Base-by-base conservation (phyloP, 495 filamentous ascomycete species). In the Aspergillus funiculosus region DNA sequence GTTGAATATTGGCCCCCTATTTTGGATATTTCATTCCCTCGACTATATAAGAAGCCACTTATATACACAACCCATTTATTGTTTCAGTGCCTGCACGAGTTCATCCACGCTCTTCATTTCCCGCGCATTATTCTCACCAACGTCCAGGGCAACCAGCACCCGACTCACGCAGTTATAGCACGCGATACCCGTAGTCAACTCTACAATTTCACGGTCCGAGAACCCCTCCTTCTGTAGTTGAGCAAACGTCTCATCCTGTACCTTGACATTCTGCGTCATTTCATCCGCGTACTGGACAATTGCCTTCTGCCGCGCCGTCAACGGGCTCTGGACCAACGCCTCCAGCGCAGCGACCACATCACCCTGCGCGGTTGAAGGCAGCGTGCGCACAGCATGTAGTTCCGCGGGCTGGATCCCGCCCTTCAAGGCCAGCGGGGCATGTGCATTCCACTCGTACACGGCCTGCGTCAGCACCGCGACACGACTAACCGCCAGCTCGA, bases 161-260 rank as follows among this genome's bases (percentile, higher is more conserved):
- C 87, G 76, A 49, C 85, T 87, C 11, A 94, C 88, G 61, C 86
- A 90, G 58, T 94, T 94, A 59, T 95, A 94, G 20, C 78, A 80
- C 17, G 83, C 87, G 51, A 89, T 80, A 10, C 83, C 86, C 9
- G 85, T 81, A 40, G 84, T 87, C 51, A 90, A 64, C 68, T 87
- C 83, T 15, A 78, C 69, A 17, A 79, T 67, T 64, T 78, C 77
- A 19, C 87, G 79, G 11, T 64, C 68, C 51, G 82, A 84, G 37
- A 74, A 52, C 11, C 54, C 62, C n/a, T 55, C 65, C 2, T 46
- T 53, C 64, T 73, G 78, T 56, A 90, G 48, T 79, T 3, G 66
- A 39, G 50, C 75, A 66, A 85, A 86, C 17, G 76, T 71, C 46
- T 53, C 69, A 10, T 84, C 76, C 25, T 59, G 48, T 8, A 87